Conservation (phyloP, 2,329 filamentous ascomycete genomes). For the Microdochium paspali region DNA sequence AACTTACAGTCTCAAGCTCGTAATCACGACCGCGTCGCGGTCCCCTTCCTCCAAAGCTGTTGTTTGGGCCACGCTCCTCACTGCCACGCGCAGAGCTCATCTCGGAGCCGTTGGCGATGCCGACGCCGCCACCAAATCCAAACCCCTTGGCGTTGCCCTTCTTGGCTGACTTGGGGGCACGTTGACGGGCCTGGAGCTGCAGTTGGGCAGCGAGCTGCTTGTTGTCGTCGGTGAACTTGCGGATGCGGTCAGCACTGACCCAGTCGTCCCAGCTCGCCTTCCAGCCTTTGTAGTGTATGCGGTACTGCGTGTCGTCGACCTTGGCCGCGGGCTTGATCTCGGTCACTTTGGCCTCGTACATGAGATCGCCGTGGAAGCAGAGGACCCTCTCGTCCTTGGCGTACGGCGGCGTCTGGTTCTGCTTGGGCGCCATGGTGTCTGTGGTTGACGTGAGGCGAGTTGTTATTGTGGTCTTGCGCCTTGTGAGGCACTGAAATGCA, state of each 20-base stretch:
- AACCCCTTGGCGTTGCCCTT: conserved; percentile 31
- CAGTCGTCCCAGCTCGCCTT: conserved; percentile 99
- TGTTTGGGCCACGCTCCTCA: conserved; percentile 62
- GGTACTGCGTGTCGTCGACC: conserved; percentile 69
- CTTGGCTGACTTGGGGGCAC: conserved; percentile 21
- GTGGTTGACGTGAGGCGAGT: too few relatives aligned
- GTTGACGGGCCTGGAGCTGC: conserved; percentile 43
- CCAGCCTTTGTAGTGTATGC: conserved; percentile 98
- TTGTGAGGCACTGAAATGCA: background rate
- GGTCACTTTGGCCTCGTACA: conserved; percentile 95
- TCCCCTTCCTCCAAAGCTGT: conserved; percentile 53
- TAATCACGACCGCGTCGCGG: conserved; percentile 70
- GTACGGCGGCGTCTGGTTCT: conserved; percentile 36
- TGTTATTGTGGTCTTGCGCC: too few relatives aligned
- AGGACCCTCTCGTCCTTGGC: conserved; percentile 86
- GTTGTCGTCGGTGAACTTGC: conserved; percentile 93
- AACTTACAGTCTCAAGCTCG: conserved; percentile 71
- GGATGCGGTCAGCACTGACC: conserved; percentile 87
- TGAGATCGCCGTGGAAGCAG: conserved; percentile 93
- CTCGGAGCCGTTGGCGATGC: conserved; percentile 39
- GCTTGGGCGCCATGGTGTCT: conserved; percentile 27
- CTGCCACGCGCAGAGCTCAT: conserved; percentile 61
- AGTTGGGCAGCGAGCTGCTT: conserved; percentile 75
- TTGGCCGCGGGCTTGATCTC: conserved; percentile 62
- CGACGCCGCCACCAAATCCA: conserved; percentile 35